Percentiles rank a stretch among this genome's conserved stretches.
Evolutionary conservation across 345 rosid genomes (phyloP).

Genomic region (Arabidopsis arenosa): DNA sequence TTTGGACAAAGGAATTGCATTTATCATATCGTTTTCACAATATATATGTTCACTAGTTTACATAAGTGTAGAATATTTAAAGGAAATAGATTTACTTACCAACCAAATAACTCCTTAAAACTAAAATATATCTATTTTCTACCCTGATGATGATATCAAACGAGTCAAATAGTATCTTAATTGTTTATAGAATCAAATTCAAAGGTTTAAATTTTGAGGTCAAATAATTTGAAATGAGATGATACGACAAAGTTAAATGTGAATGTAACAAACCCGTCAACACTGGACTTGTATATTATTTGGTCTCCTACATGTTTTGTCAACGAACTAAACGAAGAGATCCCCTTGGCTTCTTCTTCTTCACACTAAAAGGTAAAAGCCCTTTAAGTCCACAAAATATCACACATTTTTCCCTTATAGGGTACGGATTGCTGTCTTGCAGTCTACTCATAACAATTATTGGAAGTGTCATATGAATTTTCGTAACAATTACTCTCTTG

Average conservation of each 20-base stretch:
- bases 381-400: constrained; percentile 5
- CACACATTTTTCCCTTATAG: neutral
- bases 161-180: neutral
- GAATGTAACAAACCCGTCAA: constrained; percentile 6
- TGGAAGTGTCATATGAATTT: no score
- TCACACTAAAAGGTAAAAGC: constrained; percentile 25
- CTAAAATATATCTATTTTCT: no score
- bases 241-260: neutral
- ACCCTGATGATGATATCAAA: no score
- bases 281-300: neutral
- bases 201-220: neutral
- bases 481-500: no score
- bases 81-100: no score
- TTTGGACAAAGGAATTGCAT: no score
- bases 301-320: constrained; percentile 13
- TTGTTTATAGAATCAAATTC: neutral
- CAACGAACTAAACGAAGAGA: constrained; percentile 21
- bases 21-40: no score
- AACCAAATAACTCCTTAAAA: no score
- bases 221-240: constrained; percentile 20
- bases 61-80: no score
- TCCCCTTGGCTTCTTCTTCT: neutral
- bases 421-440: no score
- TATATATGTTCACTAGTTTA: no score
- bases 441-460: no score